Base-by-base conservation (phyloP, 1,284 basidiomycete genomes). In the Fomes fomentarius region DNA sequence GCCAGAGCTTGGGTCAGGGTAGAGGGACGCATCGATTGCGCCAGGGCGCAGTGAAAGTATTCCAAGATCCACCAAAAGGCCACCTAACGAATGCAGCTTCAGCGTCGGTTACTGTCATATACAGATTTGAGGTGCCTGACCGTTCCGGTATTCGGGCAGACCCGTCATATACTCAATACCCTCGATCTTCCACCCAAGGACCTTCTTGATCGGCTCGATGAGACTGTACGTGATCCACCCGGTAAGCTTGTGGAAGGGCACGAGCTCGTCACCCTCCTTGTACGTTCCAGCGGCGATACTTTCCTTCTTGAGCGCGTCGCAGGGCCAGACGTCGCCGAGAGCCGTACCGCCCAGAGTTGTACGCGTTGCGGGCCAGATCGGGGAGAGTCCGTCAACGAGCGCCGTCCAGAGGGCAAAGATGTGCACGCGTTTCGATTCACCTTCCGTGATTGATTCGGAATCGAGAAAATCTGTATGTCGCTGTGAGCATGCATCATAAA, bases 171-270 rank as follows among this genome's bases (percentile, higher is more conserved):
- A 80, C 64, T 93, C 89, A 41, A 82, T 72, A 2, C 85, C 93
- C 7, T 84, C 83, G 45, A 92, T 84, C 45, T 76, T 75, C 94
- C 94, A 98, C 1, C 82, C 79, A 3, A 95, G 77, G 1, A 88
- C 75, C 58, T 80, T 84, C 70, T 94, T 82, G 41, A 96, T 82
- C 7, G 91, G 88, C 66, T 96, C 93, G 28, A 96, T 77, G 15
- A 96, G 78, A 57, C 88, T 92, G 72, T 96, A 96, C 14, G 91
- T 89, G 54, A 92, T 81, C 96, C 96, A 98, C 60, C 93, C 91
- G 0, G 92, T 93, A 44, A 98, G 80, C 69, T 98, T 98, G 76
- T 98, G 96, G 78, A 98, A 98, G 0, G 94, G 91, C 3, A 98
- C 93, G 35, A 94, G 77, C 56, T 86, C 79, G 56, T 88, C 85